A percentile compares a stretch with the other conserved stretches of the same genome.
phyloP scores from a whole-genome alignment of 1,284 basidiomycete species.

The Cryptococcus amylolentus region DNA sequence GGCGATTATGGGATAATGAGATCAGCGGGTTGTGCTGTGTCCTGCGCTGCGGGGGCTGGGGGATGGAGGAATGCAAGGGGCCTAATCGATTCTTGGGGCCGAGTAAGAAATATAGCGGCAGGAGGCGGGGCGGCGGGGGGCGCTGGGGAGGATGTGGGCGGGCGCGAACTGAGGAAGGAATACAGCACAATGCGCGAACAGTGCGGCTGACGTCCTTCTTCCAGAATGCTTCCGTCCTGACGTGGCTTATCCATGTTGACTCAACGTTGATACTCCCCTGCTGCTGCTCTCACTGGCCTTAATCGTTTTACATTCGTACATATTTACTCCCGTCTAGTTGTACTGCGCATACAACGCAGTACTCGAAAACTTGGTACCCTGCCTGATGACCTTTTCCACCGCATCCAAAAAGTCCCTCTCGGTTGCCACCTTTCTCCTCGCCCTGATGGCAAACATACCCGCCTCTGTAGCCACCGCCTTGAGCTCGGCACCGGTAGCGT shows the following conservation, averaged over 20 bases:
- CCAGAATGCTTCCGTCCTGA: no score
- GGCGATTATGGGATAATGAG: background rate
- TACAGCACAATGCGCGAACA: no score
- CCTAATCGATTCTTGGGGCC: background rate
- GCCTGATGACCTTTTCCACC: constrained; percentile 96
- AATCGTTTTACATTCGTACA: background rate
- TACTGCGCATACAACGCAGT: constrained; percentile 58
- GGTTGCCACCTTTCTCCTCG: constrained; percentile 91
- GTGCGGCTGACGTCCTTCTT: no score
- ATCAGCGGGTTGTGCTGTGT: background rate
- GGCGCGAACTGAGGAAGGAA: background rate
- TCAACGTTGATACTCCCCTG: no score
- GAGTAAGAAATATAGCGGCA: background rate
- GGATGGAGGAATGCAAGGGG: background rate
- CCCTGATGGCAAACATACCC: constrained; percentile 99
- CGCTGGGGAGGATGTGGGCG: background rate
- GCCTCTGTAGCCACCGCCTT: constrained; percentile 97
- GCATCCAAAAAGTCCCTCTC: constrained; percentile 97
- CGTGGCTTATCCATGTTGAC: no score
- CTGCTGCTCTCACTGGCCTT: no score
- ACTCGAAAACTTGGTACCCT: constrained; percentile 94
- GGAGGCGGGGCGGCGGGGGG: background rate
- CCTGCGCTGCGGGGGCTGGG: background rate
- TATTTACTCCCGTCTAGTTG: constrained; percentile 26
- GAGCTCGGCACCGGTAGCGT: constrained; percentile 95